phyloP scores from a whole-genome alignment of 768 basidiomycete species.

The Kwoniella shandongensis region DNA sequence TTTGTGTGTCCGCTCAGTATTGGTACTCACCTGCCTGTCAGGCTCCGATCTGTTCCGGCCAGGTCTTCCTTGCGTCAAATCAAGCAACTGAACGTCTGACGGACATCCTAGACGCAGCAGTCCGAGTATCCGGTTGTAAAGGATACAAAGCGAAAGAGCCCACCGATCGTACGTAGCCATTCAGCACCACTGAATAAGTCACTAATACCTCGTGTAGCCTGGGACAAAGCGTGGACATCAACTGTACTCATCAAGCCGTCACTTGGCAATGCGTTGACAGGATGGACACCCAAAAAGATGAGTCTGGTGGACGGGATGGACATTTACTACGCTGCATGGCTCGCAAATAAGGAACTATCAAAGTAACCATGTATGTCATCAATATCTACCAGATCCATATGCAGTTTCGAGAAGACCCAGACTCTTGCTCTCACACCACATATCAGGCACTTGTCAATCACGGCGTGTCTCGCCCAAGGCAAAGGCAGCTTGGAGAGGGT shows the following conservation, averaged over 20 bases:
- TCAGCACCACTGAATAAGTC: not conserved
- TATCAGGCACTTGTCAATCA: too few species aligned
- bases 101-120: constrained; percentile 55
- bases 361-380: not conserved
- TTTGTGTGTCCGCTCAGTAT: not conserved
- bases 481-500: too few species aligned
- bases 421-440: too few species aligned
- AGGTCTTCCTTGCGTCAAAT: constrained; percentile 57
- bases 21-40: not conserved
- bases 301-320: constrained; percentile 57
- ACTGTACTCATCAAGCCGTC: constrained; percentile 54
- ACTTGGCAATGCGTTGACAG: constrained; percentile 56
- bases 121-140: constrained; percentile 54
- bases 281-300: constrained; percentile 57
- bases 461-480: too few species aligned
- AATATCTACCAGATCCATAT: too few species aligned
- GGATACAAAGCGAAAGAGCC: constrained; percentile 54
- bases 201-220: constrained; percentile 40
- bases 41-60: constrained; percentile 51
- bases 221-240: constrained; percentile 53
- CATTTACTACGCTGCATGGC: constrained; percentile 51
- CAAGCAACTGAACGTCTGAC: constrained; percentile 56
- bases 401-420: too few species aligned
- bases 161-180: constrained; percentile 43
- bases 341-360: constrained; percentile 13